Base-by-base conservation (phyloP, 1,284 basidiomycete genomes). In the Rhodotorula sp. region DNA sequence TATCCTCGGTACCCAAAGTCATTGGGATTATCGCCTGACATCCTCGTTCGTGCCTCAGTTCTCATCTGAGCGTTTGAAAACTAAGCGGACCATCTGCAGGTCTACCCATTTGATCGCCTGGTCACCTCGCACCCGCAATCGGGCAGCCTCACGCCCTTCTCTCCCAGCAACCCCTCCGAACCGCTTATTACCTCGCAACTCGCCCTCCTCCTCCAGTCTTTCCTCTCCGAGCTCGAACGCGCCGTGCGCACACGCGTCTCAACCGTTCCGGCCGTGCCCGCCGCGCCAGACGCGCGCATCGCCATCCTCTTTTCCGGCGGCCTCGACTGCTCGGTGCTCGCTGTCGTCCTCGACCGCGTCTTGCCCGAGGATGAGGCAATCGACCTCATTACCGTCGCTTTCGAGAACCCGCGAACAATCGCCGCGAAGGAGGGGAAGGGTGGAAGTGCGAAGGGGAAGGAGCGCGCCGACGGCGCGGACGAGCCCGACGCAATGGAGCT, bases 281-380 rank as follows among this genome's bases (percentile, higher is more conserved):
- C 57, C 0, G 45, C 46, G 12, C 56, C 54, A 0, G 42, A 46
- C 34, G 60, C 59, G 0, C 63, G 63, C 23, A 60, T 97, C 0
- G 93, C 91, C 5, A 85, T 99, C 12, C 85, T 99, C 8, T 99
- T 99, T 81, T 97, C 94, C 27, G 96, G 96, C 41, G 96, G 96
- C 0, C 91, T 99, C 48, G 96, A 99, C 80, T 98, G 90, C 23
- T 90, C 94, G 0, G 84, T 93, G 41, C 78, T 98, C 2, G 89
- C 94, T 0, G 89, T 87, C 74, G 83, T 98, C 0, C 90, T 92
- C 0, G 87, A 95, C 78, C 92, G 91, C 65, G 87, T 90, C 78
- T 79, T 93, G 42, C 88, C 91, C 4, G 67, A 82, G 10, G 84
- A 85, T 52, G 91, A 93, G 79, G 89, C 93, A 0, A 94, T 99